phyloP scores from a whole-genome alignment of 1,284 basidiomycete genomes.

The Exobasidium cylindrosporum region DNA sequence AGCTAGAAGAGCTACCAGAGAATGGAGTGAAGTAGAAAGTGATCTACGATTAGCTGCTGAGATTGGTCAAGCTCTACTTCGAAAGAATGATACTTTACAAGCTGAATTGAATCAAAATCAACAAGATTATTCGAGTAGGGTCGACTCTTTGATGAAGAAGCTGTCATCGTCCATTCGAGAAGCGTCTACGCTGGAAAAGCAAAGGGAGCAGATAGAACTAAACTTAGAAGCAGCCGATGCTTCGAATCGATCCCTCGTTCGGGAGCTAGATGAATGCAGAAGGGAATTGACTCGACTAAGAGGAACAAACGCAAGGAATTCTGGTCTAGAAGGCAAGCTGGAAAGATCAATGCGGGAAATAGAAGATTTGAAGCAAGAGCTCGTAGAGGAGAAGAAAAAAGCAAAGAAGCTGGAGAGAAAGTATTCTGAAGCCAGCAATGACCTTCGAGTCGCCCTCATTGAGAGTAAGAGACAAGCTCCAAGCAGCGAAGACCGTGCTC shows the following conservation, averaged over 20 bases:
- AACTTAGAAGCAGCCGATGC: conserved; percentile 78
- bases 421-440: conserved; percentile 23
- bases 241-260: conserved; percentile 70
- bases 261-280: conserved; percentile 75
- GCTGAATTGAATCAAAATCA: conserved; percentile 58
- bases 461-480: conserved; percentile 1
- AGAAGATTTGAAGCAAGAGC: conserved; percentile 81
- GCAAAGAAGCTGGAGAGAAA: conserved; percentile 62
- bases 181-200: conserved; percentile 59
- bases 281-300: conserved; percentile 68
- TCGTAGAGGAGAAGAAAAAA: conserved; percentile 70
- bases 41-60: conserved; percentile 62
- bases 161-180: conserved; percentile 40
- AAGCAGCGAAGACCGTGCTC: not conserved
- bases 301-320: conserved; percentile 67
- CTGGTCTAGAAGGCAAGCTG: conserved; percentile 54
- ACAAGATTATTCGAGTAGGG: conserved; percentile 38
- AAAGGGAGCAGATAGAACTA: conserved; percentile 73
- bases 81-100: conserved; percentile 80
- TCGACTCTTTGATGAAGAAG: conserved; percentile 39
- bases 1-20: conserved; percentile 37
- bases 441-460: conserved; percentile 17
- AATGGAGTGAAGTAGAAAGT: conserved; percentile 49
- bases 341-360: conserved; percentile 61
- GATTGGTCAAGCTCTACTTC: conserved; percentile 83